Evolutionary conservation across 805 yeast species (phyloP).

Genomic region (Ogataea neopini): DNA sequence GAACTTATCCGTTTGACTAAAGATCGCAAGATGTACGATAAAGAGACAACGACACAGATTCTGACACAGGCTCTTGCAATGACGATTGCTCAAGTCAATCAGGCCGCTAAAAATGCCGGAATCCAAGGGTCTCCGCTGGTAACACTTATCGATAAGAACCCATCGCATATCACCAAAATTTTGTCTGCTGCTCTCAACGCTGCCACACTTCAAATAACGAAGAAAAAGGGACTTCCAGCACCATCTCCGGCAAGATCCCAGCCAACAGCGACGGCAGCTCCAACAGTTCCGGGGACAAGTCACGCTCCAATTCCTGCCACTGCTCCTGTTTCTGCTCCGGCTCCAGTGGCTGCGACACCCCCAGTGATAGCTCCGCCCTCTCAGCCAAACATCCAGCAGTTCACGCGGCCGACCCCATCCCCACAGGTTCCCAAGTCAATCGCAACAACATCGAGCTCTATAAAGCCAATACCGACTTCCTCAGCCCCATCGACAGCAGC

Average conservation of each 20-base stretch:
- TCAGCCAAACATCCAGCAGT: conserved; percentile 14
- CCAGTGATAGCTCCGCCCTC: not conserved
- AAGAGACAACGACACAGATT: conserved; percentile 79
- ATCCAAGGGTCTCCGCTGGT: conserved; percentile 77
- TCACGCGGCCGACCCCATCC: conserved; percentile 13
- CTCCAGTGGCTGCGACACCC: too few relatives aligned
- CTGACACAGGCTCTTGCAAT: conserved; percentile 90
- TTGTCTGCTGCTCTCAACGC: conserved; percentile 80
- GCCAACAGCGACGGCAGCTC: conserved; percentile 22
- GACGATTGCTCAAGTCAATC: conserved; percentile 87
- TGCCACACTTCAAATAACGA: conserved; percentile 63
- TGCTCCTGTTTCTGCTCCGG: too few relatives aligned
- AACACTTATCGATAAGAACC: conserved; percentile 76
- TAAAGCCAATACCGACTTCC: conserved; percentile 15
- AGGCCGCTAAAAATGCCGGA: conserved; percentile 83
- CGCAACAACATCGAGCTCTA: conserved; percentile 21
- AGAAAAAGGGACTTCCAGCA: conserved; percentile 46
- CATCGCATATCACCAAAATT: conserved; percentile 76
- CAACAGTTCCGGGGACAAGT: not conserved
- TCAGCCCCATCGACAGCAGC: conserved; percentile 5
- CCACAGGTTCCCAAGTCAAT: conserved; percentile 17
- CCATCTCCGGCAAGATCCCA: conserved; percentile 12
- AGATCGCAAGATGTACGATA: conserved; percentile 72
- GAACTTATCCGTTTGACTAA: conserved; percentile 80
- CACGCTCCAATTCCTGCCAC: too few relatives aligned